These are phyloP conservation scores for Monosporozyma aerobia DNA, from an alignment of 805 yeast species.

Conservation along the genomic window DNA sequence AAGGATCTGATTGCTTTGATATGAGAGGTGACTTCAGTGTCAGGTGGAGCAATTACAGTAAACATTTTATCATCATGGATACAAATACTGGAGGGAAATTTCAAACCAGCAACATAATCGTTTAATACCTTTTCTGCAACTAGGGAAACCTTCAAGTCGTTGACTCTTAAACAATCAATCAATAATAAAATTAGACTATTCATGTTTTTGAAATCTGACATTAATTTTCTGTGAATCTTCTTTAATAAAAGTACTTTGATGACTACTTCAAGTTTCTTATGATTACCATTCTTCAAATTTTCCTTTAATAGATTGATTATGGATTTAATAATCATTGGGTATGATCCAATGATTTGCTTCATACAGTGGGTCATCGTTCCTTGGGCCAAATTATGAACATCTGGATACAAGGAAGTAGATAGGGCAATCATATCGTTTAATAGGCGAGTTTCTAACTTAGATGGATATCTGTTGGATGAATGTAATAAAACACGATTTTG, in stretches of 20 bases:
- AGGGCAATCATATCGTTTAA: slow-evolving; percentile 56
- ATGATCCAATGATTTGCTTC: slow-evolving; percentile 61
- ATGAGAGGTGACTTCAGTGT: slow-evolving; percentile 40
- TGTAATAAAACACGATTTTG: slow-evolving; percentile 63
- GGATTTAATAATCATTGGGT: slow-evolving; percentile 39
- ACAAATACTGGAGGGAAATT: slow-evolving; percentile 48
- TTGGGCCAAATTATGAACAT: slow-evolving; percentile 63
- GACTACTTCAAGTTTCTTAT: slow-evolving; percentile 55
- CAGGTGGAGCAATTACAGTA: slow-evolving; percentile 48
- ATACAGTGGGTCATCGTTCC: slow-evolving; percentile 56
- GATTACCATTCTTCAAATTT: slow-evolving; percentile 42
- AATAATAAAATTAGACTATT: slow-evolving; percentile 40
- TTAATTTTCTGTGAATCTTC: slow-evolving; percentile 49
- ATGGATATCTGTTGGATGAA: slow-evolving; percentile 62
- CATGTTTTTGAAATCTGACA: slow-evolving; percentile 47
- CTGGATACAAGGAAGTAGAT: slow-evolving; percentile 61
- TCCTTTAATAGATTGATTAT: slow-evolving; percentile 38
- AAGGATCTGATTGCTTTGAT: slow-evolving; percentile 51
- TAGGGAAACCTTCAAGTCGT: slow-evolving; percentile 45
- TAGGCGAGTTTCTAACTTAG: slow-evolving; percentile 51
- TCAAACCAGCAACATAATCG: slow-evolving; percentile 33
- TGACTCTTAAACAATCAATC: slow-evolving; percentile 46
- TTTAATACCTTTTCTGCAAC: slow-evolving; percentile 46
- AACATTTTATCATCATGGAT: slow-evolving; percentile 35
- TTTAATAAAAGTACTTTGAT: slow-evolving; percentile 48